Percentiles rank a stretch among this genome's conserved stretches.
Evolutionary conservation across 2,329 filamentous ascomycete genomes (phyloP).

Genomic region (Neophaeococcomyces mojaviensis): DNA sequence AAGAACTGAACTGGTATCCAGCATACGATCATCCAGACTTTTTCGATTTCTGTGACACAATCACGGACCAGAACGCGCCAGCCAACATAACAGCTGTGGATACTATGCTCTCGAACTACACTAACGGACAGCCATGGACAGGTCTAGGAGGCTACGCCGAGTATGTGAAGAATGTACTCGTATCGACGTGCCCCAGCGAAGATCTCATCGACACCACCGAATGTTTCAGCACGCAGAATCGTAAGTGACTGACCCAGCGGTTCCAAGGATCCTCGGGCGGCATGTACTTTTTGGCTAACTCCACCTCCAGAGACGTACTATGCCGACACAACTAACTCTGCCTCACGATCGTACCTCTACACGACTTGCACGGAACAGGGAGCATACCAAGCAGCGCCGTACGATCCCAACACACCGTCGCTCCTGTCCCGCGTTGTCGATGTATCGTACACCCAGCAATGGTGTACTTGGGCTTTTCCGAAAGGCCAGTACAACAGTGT

Average conservation of each 20-base stretch:
- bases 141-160: slow-evolving; percentile 46
- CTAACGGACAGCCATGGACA: slow-evolving; percentile 43
- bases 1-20: slow-evolving; percentile 46
- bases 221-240: slow-evolving; percentile 42
- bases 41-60: slow-evolving; percentile 46
- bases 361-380: slow-evolving; percentile 42
- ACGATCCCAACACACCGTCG: slow-evolving; percentile 31
- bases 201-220: slow-evolving; percentile 28
- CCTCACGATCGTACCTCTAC: slow-evolving; percentile 43
- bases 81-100: slow-evolving; percentile 40
- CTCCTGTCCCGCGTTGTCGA: slow-evolving; percentile 44
- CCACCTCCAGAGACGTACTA: slow-evolving; percentile 31
- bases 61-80: slow-evolving; percentile 41
- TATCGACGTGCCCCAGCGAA: slow-evolving; percentile 37
- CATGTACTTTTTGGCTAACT: too few relatives aligned
- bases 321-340: slow-evolving; percentile 36
- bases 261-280: neutral
- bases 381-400: slow-evolving; percentile 41
- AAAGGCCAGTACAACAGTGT: slow-evolving; percentile 39
- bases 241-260: slow-evolving; percentile 7
- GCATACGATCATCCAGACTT: slow-evolving; percentile 40
- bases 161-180: slow-evolving; percentile 42
- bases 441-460: slow-evolving; percentile 46
- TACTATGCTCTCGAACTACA: slow-evolving; percentile 41
- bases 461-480: slow-evolving; percentile 50